Base-by-base conservation (phyloP, 495 filamentous ascomycete species). In the Polyplosphaeria fusca region DNA sequence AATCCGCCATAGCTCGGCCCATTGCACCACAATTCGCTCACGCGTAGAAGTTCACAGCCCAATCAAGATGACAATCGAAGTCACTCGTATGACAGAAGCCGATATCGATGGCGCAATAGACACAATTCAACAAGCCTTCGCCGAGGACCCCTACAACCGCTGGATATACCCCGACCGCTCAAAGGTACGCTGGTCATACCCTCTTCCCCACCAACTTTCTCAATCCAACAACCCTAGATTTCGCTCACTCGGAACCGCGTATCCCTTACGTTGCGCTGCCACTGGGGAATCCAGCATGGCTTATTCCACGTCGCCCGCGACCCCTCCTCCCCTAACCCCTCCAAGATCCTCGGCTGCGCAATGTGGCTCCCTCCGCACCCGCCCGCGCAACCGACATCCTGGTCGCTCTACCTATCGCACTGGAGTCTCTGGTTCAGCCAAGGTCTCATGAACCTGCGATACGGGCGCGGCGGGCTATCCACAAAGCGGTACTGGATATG, bases 271-370 rank as follows among this genome's bases (percentile, higher is more conserved):
- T 77, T 83, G 1, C 81, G 84, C 55, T 83, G 83, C 65, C 72
- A 66, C 45, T 85, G 83, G 74, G 83, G 83, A 28, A 80, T 86
- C 63, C 75, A 76, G 52, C 77, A 79, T 66, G 81, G 75, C 43
- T 77, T 86, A 38, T 83, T 86, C 67, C 80, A 78, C 65, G 77
- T 86, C 42, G 83, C 83, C 26, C 83, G 82, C 69, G 75, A 82
- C 47, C 66, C 71, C 3, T 18, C 48, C 28, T n/a, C n/a, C n/a
- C n/a, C n/a, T n/a, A 41, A 52, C 16, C 45, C 40, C 14, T 67
- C 71, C 37, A 72, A 73, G 25, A 74, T 86, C 27, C 72, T 85
- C 44, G 85, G 85, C 4, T 76, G 83, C 47, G 76, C 79, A 47
- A 84, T 82, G 76, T 87, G 84, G 85, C 71, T 82, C 42, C 74